These are phyloP conservation scores for Pleurostoma richardsiae DNA, from an alignment of 2,329 filamentous ascomycete genomes.

Conservation along the genomic window DNA sequence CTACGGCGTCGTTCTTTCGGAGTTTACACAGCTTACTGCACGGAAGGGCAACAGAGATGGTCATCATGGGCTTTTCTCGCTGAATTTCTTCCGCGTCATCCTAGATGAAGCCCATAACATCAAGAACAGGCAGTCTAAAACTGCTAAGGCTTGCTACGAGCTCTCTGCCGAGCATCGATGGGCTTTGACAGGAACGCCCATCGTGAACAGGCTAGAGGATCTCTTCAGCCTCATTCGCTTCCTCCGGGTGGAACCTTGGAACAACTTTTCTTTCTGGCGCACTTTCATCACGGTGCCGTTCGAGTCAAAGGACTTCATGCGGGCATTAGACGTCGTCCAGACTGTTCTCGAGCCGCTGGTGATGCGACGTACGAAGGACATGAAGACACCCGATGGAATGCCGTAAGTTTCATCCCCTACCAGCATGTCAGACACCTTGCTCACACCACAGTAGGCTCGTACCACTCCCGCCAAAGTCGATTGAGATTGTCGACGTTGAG, in stretches of 20 bases:
- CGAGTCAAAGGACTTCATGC: conserved; percentile 89
- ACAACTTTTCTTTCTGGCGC: conserved; percentile 98
- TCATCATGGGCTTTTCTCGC: conserved; percentile 75
- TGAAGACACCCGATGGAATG: conserved; percentile 84
- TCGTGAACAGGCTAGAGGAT: conserved; percentile 93
- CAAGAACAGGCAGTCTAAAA: conserved; percentile 87
- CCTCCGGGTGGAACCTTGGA: conserved; percentile 93
- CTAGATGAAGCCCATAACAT: conserved; percentile 94
- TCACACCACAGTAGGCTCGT: conserved; percentile 49
- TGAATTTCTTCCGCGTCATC: conserved; percentile 93
- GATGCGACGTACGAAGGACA: conserved; percentile 90
- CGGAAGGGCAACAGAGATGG: conserved; percentile 59
- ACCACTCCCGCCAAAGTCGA: conserved; percentile 70
- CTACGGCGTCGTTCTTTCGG: conserved; percentile 86
- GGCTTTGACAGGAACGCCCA: conserved; percentile 91
- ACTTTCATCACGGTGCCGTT: conserved; percentile 98
- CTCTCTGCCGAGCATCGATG: conserved; percentile 81
- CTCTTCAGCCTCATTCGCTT: conserved; percentile 91
- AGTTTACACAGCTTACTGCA: conserved; percentile 72
- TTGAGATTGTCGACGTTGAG: conserved; percentile 85
- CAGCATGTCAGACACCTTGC: not conserved
- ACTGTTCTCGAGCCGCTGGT: conserved; percentile 96
- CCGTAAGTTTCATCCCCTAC: conserved; percentile 22
- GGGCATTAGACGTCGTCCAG: conserved; percentile 92
- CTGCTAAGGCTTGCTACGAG: conserved; percentile 90